Evolutionary conservation across 495 filamentous ascomycete genomes (phyloP).

Genomic region (Oidiodendron maius): DNA sequence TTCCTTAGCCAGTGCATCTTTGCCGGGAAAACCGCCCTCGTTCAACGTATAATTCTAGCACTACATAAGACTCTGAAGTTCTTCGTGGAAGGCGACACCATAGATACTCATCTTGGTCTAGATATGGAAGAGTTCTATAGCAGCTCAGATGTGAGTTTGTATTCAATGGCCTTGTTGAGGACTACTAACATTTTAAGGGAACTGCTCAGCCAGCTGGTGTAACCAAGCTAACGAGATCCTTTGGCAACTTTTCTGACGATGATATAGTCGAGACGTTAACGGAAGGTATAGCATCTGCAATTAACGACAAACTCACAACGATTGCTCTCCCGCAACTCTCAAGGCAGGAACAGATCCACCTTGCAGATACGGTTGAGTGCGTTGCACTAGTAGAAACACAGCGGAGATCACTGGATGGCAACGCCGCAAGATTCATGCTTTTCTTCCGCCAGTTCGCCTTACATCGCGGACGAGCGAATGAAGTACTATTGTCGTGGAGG

Average conservation of each 20-base stretch:
- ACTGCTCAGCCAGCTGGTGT: slow-evolving; percentile 31
- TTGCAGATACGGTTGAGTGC: slow-evolving; percentile 85
- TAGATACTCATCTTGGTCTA: slow-evolving; percentile 78
- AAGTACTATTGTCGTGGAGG: slow-evolving; percentile 76
- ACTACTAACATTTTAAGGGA: slow-evolving; percentile 29
- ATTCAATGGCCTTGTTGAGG: neutral
- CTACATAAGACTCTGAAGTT: slow-evolving; percentile 79
- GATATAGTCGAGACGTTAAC: slow-evolving; percentile 61
- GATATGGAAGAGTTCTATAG: slow-evolving; percentile 65
- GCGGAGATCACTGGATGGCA: slow-evolving; percentile 85
- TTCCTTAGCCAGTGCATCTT: slow-evolving; percentile 86
- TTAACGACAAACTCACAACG: slow-evolving; percentile 73
- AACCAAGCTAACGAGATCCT: slow-evolving; percentile 51
- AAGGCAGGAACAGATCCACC: slow-evolving; percentile 80
- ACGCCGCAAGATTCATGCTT: slow-evolving; percentile 82
- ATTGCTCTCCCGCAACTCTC: slow-evolving; percentile 78
- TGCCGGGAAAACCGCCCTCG: slow-evolving; percentile 66
- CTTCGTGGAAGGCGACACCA: slow-evolving; percentile 70
- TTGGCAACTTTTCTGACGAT: slow-evolving; percentile 44
- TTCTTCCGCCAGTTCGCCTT: slow-evolving; percentile 85
- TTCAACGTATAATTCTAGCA: slow-evolving; percentile 66
- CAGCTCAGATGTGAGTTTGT: slow-evolving; percentile 14
- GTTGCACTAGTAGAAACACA: slow-evolving; percentile 84
- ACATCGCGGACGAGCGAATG: slow-evolving; percentile 55
- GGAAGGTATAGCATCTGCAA: slow-evolving; percentile 61